Evolutionary conservation across 1,139 yeast species (phyloP), one percentile per base, ranked within the genome.

Genomic region (Meyerozyma athensensis): DNA sequence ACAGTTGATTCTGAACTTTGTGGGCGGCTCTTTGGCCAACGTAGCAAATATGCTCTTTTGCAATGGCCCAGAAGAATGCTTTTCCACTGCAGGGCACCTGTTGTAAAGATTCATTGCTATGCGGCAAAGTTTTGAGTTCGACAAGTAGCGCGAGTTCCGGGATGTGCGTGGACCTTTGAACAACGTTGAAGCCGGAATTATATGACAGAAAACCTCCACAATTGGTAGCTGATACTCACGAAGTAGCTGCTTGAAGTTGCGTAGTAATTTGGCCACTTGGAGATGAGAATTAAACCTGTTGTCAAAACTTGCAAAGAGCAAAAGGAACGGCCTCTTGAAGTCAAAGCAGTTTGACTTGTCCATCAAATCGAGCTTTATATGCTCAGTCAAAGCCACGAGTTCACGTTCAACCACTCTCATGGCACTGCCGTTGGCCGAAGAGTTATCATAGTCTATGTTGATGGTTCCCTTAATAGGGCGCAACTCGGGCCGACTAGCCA

Each of bases 101-200:
- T 86, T 86, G 60, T 86, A 90, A 4, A 87, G 59, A 22, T 74
- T 69, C 53, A 84, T 59, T 2, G 89, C 72, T 5, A 85, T 46
- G 37, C 69, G 69, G 2, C 77, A 62, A 26, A 79, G 54, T 24
- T 64, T 65, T 34, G 59, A 58, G 40, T 68, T 73, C 3, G 89
- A 74, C 2, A 77, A 61, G 20, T 77, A 61, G 10, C 72, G 68
- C 21, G 72, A 53, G 2, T 71, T 62, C 13, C 72, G 72, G 33
- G 61, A 59, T 26, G 63, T 62, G 2, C 52, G 43, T 3, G 43
- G 26, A 31, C 52, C 53, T 16, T 76, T 71, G 23, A 79, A 70
- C 17, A 71, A 48, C 33, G 70, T 65, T 4, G 71, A 66, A 13
- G 76, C 59, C 2, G 90, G 85, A 4, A 86, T 56, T 3, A 81